Evolutionary conservation across 345 rosid genomes (phyloP).

Genomic region (Citrus hindsii): DNA sequence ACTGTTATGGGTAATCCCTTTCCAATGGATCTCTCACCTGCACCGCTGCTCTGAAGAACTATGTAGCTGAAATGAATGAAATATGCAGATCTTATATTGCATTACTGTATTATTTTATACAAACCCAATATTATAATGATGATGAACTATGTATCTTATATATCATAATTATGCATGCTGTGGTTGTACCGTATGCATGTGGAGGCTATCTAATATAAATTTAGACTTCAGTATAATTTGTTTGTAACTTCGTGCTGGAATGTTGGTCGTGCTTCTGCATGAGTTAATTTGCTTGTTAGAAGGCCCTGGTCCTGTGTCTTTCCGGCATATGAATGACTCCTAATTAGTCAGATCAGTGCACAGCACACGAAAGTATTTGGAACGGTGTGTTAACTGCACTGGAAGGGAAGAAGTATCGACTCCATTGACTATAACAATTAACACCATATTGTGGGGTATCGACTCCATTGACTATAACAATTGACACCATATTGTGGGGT

Average conservation of each 20-base stretch:
- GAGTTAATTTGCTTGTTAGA: background rate
- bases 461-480: no score
- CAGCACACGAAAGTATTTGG: no score
- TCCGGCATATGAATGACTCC: no score
- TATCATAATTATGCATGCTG: background rate
- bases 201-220: background rate
- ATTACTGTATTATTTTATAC: background rate
- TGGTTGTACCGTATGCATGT: background rate
- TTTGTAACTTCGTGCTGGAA: background rate
- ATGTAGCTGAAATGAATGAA: background rate
- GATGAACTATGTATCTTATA: background rate
- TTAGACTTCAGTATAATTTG: background rate
- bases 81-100: background rate
- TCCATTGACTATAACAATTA: no score
- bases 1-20: slow-evolving; percentile 30
- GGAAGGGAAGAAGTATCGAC: no score
- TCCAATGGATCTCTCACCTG: slow-evolving; percentile 29
- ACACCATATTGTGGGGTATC: no score
- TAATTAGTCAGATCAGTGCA: no score
- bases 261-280: background rate
- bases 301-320: background rate
- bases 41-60: slow-evolving; percentile 14
- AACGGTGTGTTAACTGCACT: no score
- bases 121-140: background rate
- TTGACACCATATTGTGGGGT: no score